A percentile compares a stretch with the other conserved stretches of the same genome.
phyloP scores from a whole-genome alignment of 495 filamentous ascomycete genomes.

The Lichenothelia convexa region DNA sequence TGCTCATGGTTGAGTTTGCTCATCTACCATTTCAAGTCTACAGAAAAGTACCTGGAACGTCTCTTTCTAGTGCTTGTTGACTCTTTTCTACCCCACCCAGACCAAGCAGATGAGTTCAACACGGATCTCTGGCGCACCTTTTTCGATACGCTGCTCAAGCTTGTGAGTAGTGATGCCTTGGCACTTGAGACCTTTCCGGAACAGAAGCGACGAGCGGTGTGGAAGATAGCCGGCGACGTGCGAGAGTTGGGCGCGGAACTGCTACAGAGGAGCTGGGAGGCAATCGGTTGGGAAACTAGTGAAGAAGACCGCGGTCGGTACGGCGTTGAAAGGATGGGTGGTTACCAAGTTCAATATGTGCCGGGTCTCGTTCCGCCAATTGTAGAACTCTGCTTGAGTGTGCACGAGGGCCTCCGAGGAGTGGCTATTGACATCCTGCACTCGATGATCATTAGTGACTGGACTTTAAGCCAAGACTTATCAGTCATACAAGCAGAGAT shows the following conservation, averaged over 20 bases:
- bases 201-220: slow-evolving; percentile 86
- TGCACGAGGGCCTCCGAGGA: slow-evolving; percentile 75
- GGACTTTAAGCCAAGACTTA: slow-evolving; percentile 88
- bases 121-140: slow-evolving; percentile 88
- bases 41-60: slow-evolving; percentile 74
- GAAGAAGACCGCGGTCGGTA: slow-evolving; percentile 56
- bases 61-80: slow-evolving; percentile 59
- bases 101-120: slow-evolving; percentile 83
- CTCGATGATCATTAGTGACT: slow-evolving; percentile 96
- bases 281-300: slow-evolving; percentile 89
- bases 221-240: slow-evolving; percentile 98
- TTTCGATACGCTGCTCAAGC: slow-evolving; percentile 72
- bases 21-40: slow-evolving; percentile 86
- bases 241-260: slow-evolving; percentile 78
- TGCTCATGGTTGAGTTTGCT: slow-evolving; percentile 78
- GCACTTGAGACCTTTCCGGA: slow-evolving; percentile 94
- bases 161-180: slow-evolving; percentile 72
- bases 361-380: slow-evolving; percentile 80
- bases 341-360: slow-evolving; percentile 97
- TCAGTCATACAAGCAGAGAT: slow-evolving; percentile 88
- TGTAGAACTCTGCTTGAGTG: slow-evolving; percentile 83
- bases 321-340: slow-evolving; percentile 68
- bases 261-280: slow-evolving; percentile 72
- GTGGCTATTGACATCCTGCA: slow-evolving; percentile 87
- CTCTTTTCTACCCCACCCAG: slow-evolving; percentile 64